Conservation (phyloP, 1,284 basidiomycete genomes). For the Trichosporon faecale region DNA sequence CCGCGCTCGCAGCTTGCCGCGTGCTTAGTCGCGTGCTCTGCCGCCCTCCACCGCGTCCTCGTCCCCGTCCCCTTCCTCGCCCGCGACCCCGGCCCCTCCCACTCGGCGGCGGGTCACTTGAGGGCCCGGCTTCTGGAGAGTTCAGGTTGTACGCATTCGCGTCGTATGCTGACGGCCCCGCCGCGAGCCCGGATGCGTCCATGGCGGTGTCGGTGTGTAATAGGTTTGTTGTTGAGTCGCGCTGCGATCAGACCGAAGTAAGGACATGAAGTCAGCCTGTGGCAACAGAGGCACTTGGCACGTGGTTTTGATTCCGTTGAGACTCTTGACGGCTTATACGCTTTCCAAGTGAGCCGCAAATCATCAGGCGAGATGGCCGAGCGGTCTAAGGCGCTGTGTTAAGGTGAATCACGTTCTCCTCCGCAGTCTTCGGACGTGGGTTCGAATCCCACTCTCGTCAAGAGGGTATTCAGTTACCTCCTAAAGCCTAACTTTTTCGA, state of each 20-base stretch:
- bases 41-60: slow-evolving; percentile 18
- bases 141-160: slow-evolving; percentile 9
- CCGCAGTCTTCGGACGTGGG: slow-evolving; percentile 4
- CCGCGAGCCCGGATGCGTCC: background rate
- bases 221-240: background rate
- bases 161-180: background rate
- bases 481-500: background rate
- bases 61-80: slow-evolving; percentile 27
- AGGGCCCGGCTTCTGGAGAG: background rate
- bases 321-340: too few species aligned
- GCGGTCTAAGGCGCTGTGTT: slow-evolving; percentile 26
- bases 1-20: slow-evolving; percentile 17
- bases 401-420: slow-evolving; percentile 10
- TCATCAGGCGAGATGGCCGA: slow-evolving; percentile 18
- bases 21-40: slow-evolving; percentile 23
- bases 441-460: slow-evolving; percentile 5
- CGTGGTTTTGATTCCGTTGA: background rate
- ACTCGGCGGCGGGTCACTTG: background rate
- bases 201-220: background rate
- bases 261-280: background rate
- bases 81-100: slow-evolving; percentile 19
- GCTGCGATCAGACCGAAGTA: background rate
- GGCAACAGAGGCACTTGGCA: background rate
- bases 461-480: slow-evolving; percentile 1
- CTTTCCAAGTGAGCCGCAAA: too few species aligned